These are phyloP conservation scores for Talaromyces nanjingensis DNA, from an alignment of 495 filamentous ascomycete species.

Conservation along the genomic window DNA sequence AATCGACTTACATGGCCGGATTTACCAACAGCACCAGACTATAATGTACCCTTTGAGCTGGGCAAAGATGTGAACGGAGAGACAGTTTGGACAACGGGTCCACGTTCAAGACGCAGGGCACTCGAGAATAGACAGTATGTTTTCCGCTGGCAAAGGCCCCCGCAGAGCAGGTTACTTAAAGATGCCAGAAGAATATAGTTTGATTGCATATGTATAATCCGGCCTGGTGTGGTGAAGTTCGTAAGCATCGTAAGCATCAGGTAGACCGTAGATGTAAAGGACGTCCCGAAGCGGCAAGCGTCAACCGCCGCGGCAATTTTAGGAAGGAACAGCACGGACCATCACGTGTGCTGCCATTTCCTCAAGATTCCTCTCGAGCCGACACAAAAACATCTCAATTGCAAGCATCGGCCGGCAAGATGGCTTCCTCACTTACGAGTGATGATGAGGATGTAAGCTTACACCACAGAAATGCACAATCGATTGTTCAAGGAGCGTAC, in stretches of 20 bases:
- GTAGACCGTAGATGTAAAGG: not conserved
- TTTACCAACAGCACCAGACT: slow-evolving; percentile 15
- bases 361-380: not conserved
- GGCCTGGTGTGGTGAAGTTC: too few species aligned
- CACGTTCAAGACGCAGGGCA: slow-evolving; percentile 12
- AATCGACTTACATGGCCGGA: slow-evolving; percentile 18
- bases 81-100: slow-evolving; percentile 13
- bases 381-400: not conserved
- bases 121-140: slow-evolving; percentile 19
- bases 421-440: slow-evolving; percentile 36
- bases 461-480: not conserved
- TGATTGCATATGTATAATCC: not conserved
- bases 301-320: not conserved
- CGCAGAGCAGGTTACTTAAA: slow-evolving; percentile 14
- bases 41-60: slow-evolving; percentile 15
- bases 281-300: not conserved
- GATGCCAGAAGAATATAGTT: not conserved
- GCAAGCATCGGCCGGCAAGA: slow-evolving; percentile 16
- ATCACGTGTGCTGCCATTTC: not conserved
- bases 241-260: not conserved
- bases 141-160: slow-evolving; percentile 19
- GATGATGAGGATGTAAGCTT: slow-evolving; percentile 37
- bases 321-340: not conserved
- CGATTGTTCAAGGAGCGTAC: too few species aligned
- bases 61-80: slow-evolving; percentile 15